Evolutionary conservation across 2,329 filamentous ascomycete genomes (phyloP).

Genomic region (Domatiomyces globalis): DNA sequence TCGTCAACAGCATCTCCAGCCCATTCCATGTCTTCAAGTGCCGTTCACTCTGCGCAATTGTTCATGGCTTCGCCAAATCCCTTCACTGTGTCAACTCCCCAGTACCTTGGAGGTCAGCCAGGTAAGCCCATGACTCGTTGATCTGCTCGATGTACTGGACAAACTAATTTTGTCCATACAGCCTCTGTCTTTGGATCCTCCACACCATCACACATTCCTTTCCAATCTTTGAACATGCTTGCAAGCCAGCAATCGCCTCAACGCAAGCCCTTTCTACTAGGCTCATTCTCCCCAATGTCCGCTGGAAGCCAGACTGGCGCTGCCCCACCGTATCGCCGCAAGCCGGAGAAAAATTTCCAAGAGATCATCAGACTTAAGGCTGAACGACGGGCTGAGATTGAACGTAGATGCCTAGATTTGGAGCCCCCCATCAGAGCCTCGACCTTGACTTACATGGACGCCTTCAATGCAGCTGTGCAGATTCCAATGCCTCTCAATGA

Average conservation of each 20-base stretch:
- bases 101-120: not conserved
- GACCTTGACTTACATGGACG: conserved; percentile 54
- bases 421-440: conserved; percentile 49
- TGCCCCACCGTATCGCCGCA: not conserved
- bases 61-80: not conserved
- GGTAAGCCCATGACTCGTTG: not conserved
- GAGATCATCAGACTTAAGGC: conserved; percentile 20
- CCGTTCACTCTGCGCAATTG: not conserved
- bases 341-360: not conserved
- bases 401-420: conserved; percentile 52
- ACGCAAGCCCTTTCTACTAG: not conserved
- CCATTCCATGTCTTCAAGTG: not conserved
- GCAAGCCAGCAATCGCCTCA: not conserved
- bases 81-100: not conserved
- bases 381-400: conserved; percentile 54
- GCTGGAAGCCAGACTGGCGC: not conserved
- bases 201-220: not conserved
- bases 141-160: not conserved
- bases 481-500: conserved; percentile 56
- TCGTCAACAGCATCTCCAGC: not conserved
- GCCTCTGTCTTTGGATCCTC: not conserved
- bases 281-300: not conserved
- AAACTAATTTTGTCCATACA: not conserved
- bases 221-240: not conserved
- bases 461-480: conserved; percentile 59